Evolutionary conservation across 78 protist genomes (phyloP).

Genomic region (Dictyostelium citrinum): DNA sequence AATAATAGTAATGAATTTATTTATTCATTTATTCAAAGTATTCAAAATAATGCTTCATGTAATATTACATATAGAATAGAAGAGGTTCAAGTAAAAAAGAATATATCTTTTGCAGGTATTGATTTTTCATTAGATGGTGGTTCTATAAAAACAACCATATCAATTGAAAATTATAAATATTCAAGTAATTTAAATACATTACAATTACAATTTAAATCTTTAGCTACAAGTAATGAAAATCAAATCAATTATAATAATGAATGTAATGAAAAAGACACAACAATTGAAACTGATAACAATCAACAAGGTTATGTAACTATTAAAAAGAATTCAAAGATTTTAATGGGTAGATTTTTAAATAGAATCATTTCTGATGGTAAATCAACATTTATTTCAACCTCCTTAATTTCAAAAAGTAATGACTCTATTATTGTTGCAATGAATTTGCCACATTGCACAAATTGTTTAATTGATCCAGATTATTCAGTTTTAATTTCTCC

Average conservation of each 20-base stretch:
- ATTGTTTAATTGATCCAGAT: conserved; percentile 15
- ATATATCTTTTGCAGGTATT: not conserved
- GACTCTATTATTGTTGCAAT: not conserved
- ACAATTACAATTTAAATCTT: not conserved
- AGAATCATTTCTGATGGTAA: conserved; percentile 23
- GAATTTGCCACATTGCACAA: conserved; percentile 1
- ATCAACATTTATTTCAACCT: not conserved
- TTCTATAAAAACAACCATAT: not conserved
- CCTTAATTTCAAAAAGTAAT: not conserved
- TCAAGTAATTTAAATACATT: not conserved
- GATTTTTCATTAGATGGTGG: not conserved
- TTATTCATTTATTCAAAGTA: not conserved
- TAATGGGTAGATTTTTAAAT: conserved; percentile 23
- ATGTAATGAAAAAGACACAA: not conserved
- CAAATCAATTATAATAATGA: not conserved
- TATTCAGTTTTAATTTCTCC: not conserved
- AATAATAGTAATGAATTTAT: not conserved
- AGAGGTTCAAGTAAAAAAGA: not conserved
- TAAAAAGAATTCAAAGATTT: not conserved
- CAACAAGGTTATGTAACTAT: not conserved
- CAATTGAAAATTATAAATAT: not conserved
- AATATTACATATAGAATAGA: not conserved
- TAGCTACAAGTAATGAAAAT: not conserved
- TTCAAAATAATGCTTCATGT: not conserved
- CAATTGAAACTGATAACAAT: not conserved